Base-by-base conservation (phyloP, 78 protist species). In the Diacronema lutheri region DNA sequence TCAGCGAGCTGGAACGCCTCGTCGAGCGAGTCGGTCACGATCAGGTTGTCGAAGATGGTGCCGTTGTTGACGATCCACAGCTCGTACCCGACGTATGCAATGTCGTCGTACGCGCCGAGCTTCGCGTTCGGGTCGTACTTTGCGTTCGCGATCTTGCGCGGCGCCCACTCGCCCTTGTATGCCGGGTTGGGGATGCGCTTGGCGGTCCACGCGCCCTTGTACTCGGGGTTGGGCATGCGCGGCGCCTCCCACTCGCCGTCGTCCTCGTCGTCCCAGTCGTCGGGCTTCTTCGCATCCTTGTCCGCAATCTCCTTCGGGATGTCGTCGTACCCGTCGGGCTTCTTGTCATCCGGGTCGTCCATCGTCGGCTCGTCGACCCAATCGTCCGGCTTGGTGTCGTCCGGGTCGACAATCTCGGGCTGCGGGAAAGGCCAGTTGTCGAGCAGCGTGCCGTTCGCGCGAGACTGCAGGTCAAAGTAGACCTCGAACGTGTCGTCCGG, bases 221-320 rank as follows among this genome's bases (percentile, higher is more conserved):
- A 93, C 74, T 91, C 97, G 73, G 99, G 99, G 93, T 97, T 97
- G 93, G 90, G 91, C 81, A 96, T 92, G 90, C 84, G 57, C 81
- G 98, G 98, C 41, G 98, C 95, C 94, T 96, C 98, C 99, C 99
- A 98, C 92, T 96, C 99, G 62, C 99, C 99, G 68, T 97, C 98
- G 40, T 91, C 92, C 93, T 97, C 98, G 44, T 98, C 99, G 56
- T 95, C 98, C 99, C 99, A 98, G 92, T 96, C 97, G 33, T 92
- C 99, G 37, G 99, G 99, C 92, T 95, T 96, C 68, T 14, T 66
- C 69, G 99, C 98, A n/a, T 89, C 93, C 35, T 95, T 94, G 87
- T 97, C 99, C 35, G 90, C 86, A 40, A 97, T 94, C 60, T 31
- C 66, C 84, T 93, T 94, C 60, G 97, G 95, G 68, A 86, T 88